Evolutionary conservation across 1,284 basidiomycete genomes (phyloP).

Genomic region (Dichomitus squalens): DNA sequence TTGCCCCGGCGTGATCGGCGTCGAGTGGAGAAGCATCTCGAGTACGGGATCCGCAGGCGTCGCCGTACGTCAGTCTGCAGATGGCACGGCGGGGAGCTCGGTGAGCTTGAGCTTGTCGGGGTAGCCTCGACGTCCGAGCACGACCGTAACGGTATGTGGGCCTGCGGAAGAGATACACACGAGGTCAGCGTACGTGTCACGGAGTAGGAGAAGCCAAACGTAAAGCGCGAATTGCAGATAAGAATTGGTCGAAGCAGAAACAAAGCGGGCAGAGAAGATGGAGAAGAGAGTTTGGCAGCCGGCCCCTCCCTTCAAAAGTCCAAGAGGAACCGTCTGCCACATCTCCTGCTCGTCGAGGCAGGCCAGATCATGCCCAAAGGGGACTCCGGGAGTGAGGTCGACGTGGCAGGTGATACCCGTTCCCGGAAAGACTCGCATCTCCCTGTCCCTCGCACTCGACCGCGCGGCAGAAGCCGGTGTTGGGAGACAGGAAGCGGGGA

Average conservation of each 20-base stretch:
- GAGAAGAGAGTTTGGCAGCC: not conserved
- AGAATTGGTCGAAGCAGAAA: not conserved
- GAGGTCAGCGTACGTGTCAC: not conserved
- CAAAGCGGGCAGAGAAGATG: not conserved
- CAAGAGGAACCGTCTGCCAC: no score
- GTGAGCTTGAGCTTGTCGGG: not conserved
- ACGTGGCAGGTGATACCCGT: no score
- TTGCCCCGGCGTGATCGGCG: no score
- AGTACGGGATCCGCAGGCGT: not conserved
- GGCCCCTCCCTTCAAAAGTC: not conserved
- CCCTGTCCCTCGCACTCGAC: no score
- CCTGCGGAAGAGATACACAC: not conserved
- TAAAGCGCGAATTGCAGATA: not conserved
- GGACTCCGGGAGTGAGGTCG: no score
- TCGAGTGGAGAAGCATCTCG: not conserved
- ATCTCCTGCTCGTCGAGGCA: no score
- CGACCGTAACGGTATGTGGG: not conserved
- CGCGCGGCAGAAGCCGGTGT: not conserved
- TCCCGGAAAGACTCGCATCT: no score
- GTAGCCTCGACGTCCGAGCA: not conserved
- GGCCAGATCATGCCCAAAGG: no score
- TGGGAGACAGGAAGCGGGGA: not conserved
- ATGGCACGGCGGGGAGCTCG: not conserved
- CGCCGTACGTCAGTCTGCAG: not conserved
- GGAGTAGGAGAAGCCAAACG: not conserved